phyloP scores from a whole-genome alignment of 2,329 filamentous ascomycete genomes.

The Cadophora gregata region DNA sequence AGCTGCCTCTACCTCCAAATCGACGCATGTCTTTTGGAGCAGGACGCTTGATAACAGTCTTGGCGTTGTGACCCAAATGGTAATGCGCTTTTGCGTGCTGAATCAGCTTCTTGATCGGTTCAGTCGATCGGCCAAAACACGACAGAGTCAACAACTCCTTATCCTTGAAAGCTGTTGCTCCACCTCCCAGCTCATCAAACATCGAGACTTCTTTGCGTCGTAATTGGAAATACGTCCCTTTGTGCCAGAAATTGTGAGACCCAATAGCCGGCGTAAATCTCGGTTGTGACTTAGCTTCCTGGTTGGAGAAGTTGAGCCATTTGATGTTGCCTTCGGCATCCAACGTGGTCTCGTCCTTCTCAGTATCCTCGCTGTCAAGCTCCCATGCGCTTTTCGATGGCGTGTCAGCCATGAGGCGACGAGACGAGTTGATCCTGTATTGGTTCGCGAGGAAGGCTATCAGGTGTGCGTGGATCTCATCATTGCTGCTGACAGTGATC shows the following conservation, averaged over 20 bases:
- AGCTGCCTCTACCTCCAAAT: slow-evolving; percentile 53
- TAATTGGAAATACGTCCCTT: slow-evolving; percentile 56
- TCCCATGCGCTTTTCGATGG: slow-evolving; percentile 61
- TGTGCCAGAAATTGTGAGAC: slow-evolving; percentile 60
- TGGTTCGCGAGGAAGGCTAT: slow-evolving; percentile 64
- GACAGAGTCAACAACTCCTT: slow-evolving; percentile 59
- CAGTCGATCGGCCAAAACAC: slow-evolving; percentile 57
- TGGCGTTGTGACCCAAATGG: slow-evolving; percentile 58
- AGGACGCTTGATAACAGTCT: slow-evolving; percentile 63
- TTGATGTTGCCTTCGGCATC: slow-evolving; percentile 46
- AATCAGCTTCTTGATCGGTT: slow-evolving; percentile 62
- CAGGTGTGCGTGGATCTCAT: slow-evolving; percentile 63
- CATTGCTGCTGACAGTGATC: slow-evolving; percentile 59
- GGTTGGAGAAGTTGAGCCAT: slow-evolving; percentile 65
- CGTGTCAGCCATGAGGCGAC: slow-evolving; percentile 61
- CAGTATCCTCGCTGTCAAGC: slow-evolving; percentile 50
- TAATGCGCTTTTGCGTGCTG: slow-evolving; percentile 59
- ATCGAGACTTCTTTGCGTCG: slow-evolving; percentile 37
- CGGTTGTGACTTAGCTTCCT: slow-evolving; percentile 58
- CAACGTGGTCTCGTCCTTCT: slow-evolving; percentile 51
- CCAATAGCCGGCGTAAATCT: slow-evolving; percentile 61
- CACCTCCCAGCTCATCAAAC: slow-evolving; percentile 34
- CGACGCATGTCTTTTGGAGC: slow-evolving; percentile 53
- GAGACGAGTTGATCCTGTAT: slow-evolving; percentile 56
- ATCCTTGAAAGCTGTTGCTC: slow-evolving; percentile 52